phyloP scores from a whole-genome alignment of 1,284 basidiomycete genomes.

The Apiotrichum sp. region DNA sequence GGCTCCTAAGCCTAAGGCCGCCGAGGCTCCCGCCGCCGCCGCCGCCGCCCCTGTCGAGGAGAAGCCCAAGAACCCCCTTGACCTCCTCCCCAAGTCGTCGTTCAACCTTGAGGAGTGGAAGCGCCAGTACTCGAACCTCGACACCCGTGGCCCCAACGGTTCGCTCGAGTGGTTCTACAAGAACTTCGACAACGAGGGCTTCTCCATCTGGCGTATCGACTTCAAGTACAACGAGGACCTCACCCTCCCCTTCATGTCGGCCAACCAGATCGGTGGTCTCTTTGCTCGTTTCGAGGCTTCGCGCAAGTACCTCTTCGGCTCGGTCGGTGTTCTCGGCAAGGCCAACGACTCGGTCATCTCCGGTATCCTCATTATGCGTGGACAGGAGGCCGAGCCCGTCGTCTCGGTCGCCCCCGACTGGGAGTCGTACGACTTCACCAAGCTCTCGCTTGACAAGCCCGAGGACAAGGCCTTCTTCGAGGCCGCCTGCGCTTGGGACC shows the following conservation, averaged over 20 bases:
- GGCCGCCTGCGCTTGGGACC: constrained; percentile 82
- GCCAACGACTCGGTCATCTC: constrained; percentile 69
- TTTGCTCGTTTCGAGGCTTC: constrained; percentile 93
- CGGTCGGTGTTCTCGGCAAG: constrained; percentile 80
- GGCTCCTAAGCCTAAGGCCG: constrained; percentile 54
- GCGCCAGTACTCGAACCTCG: constrained; percentile 94
- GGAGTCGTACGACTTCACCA: constrained; percentile 79
- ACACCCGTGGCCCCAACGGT: constrained; percentile 80
- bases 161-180: constrained; percentile 71
- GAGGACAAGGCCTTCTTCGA: constrained; percentile 82
- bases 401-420: constrained; percentile 79
- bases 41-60: constrained; percentile 46
- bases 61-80: constrained; percentile 89
- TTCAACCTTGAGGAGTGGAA: constrained; percentile 99
- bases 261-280: constrained; percentile 76
- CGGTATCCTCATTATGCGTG: constrained; percentile 77
- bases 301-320: constrained; percentile 91
- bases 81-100: constrained; percentile 79
- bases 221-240: constrained; percentile 96
- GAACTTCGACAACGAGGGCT: constrained; percentile 86
- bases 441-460: constrained; percentile 54
- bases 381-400: constrained; percentile 59
- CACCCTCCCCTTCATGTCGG: constrained; percentile 86
- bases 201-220: constrained; percentile 77
- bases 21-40: constrained; percentile 50